Base-by-base conservation (phyloP, 75 land plant species). In the Pinus taeda region DNA sequence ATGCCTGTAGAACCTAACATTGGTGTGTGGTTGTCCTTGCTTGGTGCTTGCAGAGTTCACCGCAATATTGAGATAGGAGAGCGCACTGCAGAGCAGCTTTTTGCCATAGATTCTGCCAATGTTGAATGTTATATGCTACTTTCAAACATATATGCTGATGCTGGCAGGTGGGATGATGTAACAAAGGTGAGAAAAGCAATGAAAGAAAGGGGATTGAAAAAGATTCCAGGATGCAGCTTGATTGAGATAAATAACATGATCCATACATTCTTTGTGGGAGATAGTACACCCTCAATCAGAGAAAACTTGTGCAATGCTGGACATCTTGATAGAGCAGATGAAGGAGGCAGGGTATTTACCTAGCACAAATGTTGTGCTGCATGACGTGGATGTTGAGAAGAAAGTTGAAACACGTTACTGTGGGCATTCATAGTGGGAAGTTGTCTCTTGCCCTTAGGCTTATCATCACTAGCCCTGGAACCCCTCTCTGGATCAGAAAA, bases 31-130 rank as follows among this genome's bases (percentile, higher is more conserved):
- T 74, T 73, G 56, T 58, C 83, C 13, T 58, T 83, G 57, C 82
- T 83, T 59, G 82, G 75, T 55, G 82, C 85, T 59, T 80, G 78
- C 60, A 29, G 78, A 39, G 57, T 60, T 24, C 75, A 83, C 21
- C 78, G 71, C n/a, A 60, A 76, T 53, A 26, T 79, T 9, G 42
- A 75, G 56, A 15, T 75, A n/a, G 82, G 73, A 60, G 37, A 60
- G 13, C 17, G 18, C 3, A 78, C 57, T 4, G 84, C 77, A 55
- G 18, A 66, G 24, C 24, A 57, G 0, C 17, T 83, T 42, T 45
- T 79, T 3, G 63, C 80, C 49, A 57, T 73, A 45, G 84, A 83
- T n/a, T 36, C 73, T 18, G 4, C 26, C 4, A 26, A 79, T n/a
- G 39, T 49, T 62, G 74, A 71, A 39, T 57, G 65, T 49, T 37